These are phyloP conservation scores for Alternaria ventricosa DNA, from an alignment of 2,329 filamentous ascomycete species.

Conservation along the genomic window DNA sequence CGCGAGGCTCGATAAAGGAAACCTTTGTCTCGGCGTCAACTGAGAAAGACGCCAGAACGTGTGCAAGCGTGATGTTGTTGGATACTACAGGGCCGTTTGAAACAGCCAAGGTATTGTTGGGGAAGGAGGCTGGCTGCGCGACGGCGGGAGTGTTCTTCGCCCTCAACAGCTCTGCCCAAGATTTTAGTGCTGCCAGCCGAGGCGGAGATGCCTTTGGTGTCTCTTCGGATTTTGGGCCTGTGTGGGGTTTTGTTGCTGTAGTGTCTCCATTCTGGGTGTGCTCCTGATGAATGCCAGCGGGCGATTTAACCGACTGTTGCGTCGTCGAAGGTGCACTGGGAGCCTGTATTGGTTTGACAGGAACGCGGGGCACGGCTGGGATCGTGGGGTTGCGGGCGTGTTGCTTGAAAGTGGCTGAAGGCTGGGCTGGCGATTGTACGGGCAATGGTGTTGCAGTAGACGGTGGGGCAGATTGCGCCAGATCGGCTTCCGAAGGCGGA, in stretches of 20 bases:
- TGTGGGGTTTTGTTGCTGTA: slow-evolving; percentile 16
- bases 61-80: slow-evolving; percentile 70
- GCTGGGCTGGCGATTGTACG: slow-evolving; percentile 44
- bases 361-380: slow-evolving; percentile 61
- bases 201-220: slow-evolving; percentile 51
- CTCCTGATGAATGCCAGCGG: slow-evolving; percentile 20
- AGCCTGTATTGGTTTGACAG: slow-evolving; percentile 53
- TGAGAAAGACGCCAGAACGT: slow-evolving; percentile 77
- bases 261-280: slow-evolving; percentile 14
- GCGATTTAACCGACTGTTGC: slow-evolving; percentile 45
- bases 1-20: slow-evolving; percentile 87
- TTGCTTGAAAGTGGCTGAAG: slow-evolving; percentile 41
- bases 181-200: slow-evolving; percentile 61
- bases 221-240: slow-evolving; percentile 35
- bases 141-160: slow-evolving; percentile 53
- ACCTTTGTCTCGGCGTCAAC: slow-evolving; percentile 70
- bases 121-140: slow-evolving; percentile 20
- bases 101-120: slow-evolving; percentile 35
- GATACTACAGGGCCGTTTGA: slow-evolving; percentile 52
- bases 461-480: slow-evolving; percentile 63
- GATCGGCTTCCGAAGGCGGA: slow-evolving; percentile 63
- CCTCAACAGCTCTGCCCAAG: slow-evolving; percentile 73
- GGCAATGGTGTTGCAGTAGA: slow-evolving; percentile 59
- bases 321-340: slow-evolving; percentile 43
- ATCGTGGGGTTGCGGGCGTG: slow-evolving; percentile 53